Conservation (phyloP, 1,284 basidiomycete species). For the Meripilus lineatus region DNA sequence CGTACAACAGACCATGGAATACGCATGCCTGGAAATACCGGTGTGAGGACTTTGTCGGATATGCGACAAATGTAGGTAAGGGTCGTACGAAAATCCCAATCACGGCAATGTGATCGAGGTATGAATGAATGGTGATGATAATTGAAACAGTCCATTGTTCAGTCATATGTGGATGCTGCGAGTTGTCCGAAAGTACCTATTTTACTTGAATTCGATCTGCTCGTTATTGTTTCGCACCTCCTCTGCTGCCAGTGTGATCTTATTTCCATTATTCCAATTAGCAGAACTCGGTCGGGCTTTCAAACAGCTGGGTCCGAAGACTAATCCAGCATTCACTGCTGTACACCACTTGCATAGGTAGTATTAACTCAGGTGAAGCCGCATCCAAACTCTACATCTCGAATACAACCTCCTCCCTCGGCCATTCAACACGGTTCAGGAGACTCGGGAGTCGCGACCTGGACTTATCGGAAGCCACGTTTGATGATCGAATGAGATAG, state of each 20-base stretch:
- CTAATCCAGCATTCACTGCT: too few species aligned
- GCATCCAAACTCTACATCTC: too few species aligned
- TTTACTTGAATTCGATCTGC: constrained; percentile 75
- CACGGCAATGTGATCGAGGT: not conserved
- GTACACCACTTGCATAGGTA: too few species aligned
- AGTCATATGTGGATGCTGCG: not conserved
- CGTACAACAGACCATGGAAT: not conserved
- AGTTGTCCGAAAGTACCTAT: too few species aligned
- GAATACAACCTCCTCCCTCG: too few species aligned
- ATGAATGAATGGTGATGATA: too few species aligned
- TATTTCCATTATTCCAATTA: constrained; percentile 90
- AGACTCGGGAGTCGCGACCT: too few species aligned
- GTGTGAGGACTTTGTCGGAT: not conserved
- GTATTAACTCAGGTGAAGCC: too few species aligned
- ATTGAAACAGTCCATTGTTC: not conserved
- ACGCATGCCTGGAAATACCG: not conserved
- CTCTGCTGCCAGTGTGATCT: constrained; percentile 71
- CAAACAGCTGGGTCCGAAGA: too few species aligned
- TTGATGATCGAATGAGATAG: too few species aligned
- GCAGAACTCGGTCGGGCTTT: constrained; percentile 87
- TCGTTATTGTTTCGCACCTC: constrained; percentile 85
- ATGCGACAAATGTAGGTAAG: not conserved
- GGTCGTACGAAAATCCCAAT: not conserved
- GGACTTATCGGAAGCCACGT: too few species aligned
- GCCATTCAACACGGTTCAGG: too few species aligned